Conservation (phyloP, 306 rosid genomes). For the Pterocarpus macrocarpus region DNA sequence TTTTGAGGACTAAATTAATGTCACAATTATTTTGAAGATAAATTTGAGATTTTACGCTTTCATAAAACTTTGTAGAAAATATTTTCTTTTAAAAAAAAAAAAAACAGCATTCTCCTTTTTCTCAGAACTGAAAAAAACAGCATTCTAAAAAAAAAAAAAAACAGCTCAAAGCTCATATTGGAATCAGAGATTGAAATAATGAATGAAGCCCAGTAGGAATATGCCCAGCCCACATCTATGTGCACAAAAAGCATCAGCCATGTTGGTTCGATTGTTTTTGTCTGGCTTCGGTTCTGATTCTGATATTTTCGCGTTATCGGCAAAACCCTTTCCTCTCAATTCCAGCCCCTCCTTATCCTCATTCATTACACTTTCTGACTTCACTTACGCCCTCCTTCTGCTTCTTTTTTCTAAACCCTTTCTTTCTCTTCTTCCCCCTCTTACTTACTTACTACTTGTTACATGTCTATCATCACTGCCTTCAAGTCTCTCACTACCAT, state of each 20-base stretch:
- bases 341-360: constrained; percentile 17
- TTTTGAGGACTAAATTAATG: no score
- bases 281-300: background rate
- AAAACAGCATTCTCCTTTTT: no score
- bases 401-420: constrained; percentile 38
- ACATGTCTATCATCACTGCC: constrained; percentile 63
- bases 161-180: background rate
- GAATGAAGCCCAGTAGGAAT: background rate
- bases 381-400: background rate
- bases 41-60: no score
- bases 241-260: background rate
- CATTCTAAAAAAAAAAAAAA: background rate
- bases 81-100: no score
- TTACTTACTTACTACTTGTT: background rate
- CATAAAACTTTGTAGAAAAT: no score
- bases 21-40: no score
- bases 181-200: background rate
- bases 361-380: background rate
- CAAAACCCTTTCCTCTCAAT: constrained; percentile 2
- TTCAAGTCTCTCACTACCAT: constrained; percentile 66
- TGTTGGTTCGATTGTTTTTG: background rate
- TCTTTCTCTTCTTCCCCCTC: background rate
- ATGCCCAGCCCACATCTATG: constrained; percentile 2
- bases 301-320: background rate
- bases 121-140: no score